These are phyloP conservation scores for Pythium vanterpoolii DNA, from an alignment of 352 stramenopile species.

Conservation along the genomic window DNA sequence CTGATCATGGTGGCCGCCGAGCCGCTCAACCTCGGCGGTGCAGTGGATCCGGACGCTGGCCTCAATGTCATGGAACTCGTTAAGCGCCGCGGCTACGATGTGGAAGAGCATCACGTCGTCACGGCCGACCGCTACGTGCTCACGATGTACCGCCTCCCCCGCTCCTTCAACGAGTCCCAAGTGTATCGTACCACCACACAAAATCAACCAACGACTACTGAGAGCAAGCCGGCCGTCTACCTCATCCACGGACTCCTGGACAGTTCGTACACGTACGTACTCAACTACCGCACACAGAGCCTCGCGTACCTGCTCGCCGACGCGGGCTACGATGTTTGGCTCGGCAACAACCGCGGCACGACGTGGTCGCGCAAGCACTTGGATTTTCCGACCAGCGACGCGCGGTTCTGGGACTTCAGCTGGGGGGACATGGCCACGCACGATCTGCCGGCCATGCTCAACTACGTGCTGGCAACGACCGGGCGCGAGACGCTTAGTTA, in stretches of 20 bases:
- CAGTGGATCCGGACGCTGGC: conserved; percentile 40
- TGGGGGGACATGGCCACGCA: conserved; percentile 55
- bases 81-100: conserved; percentile 39
- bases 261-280: conserved; percentile 58
- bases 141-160: conserved; percentile 62
- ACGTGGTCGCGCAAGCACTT: conserved; percentile 53
- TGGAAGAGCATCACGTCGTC: conserved; percentile 57
- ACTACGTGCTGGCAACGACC: conserved; percentile 39
- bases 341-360: conserved; percentile 60
- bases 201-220: background rate
- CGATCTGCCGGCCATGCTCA: conserved; percentile 57
- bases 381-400: conserved; percentile 36
- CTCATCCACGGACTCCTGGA: conserved; percentile 55
- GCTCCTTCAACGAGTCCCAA: conserved; percentile 48
- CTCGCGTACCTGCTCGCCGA: conserved; percentile 57
- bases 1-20: conserved; percentile 19
- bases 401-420: conserved; percentile 51
- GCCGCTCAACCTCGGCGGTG: conserved; percentile 3
- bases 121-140: conserved; percentile 58
- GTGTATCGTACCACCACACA: conserved; percentile 8
- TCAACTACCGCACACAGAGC: conserved; percentile 59
- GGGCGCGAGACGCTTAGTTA: conserved; percentile 43
- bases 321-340: conserved; percentile 59
- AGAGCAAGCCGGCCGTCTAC: conserved; percentile 49
- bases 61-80: conserved; percentile 50